Conservation (phyloP, 2,329 filamentous ascomycete genomes). For the Sporothrix pseudoabietina region DNA sequence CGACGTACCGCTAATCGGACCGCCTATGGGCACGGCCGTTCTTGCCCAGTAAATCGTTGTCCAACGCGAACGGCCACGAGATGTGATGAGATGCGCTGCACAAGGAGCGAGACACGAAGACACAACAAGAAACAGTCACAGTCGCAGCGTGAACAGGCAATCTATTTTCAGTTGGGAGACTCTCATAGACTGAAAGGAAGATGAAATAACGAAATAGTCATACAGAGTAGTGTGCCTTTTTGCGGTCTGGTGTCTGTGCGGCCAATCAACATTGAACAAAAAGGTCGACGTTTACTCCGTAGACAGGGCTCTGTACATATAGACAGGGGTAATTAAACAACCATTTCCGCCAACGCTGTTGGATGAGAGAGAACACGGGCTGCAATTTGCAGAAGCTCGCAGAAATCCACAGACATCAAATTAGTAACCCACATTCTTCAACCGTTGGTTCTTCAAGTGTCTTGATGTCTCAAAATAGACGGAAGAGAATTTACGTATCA, state of each 20-base stretch:
- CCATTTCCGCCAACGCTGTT: not conserved
- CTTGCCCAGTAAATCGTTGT: not conserved
- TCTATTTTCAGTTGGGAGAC: not conserved
- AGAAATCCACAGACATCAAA: not conserved
- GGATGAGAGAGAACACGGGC: not conserved
- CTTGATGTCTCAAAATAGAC: not conserved
- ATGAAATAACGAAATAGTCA: not conserved
- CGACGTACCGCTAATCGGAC: not conserved
- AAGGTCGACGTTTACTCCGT: no score
- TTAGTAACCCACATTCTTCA: not conserved
- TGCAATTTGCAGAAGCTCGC: not conserved
- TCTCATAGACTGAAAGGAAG: not conserved
- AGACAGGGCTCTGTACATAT: no score
- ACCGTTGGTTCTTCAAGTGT: no score
- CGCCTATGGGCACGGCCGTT: not conserved
- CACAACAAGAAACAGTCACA: not conserved
- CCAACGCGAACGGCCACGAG: not conserved
- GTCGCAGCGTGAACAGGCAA: not conserved
- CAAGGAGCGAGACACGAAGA: no score
- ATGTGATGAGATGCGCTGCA: not conserved
- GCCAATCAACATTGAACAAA: not conserved
- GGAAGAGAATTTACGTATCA: slow-evolving; percentile 1
- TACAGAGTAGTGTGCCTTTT: not conserved
- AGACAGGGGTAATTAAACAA: slow-evolving; percentile 1
- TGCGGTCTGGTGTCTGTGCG: slow-evolving; percentile 1